These are phyloP conservation scores for Metschnikowia cerradonensis DNA, from an alignment of 805 yeast species.

Conservation along the genomic window DNA sequence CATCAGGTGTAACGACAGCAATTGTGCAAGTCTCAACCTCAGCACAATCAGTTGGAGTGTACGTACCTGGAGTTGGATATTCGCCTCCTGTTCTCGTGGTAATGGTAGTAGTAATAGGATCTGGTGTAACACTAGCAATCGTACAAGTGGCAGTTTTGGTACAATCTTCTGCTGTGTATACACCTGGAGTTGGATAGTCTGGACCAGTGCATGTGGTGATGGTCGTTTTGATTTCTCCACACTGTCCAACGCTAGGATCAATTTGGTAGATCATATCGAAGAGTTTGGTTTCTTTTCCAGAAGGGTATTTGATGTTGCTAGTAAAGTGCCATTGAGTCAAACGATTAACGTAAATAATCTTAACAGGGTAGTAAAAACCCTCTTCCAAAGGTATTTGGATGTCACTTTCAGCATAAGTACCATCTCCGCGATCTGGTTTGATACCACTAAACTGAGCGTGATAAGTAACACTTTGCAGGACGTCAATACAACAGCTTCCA, in stretches of 20 bases:
- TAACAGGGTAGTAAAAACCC: slow-evolving; percentile 2
- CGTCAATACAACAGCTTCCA: slow-evolving; percentile 4
- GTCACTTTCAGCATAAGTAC: background rate
- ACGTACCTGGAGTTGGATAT: no score
- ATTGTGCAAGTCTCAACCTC: no score
- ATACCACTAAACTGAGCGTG: background rate
- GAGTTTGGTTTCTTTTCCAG: background rate
- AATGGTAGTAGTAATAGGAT: no score
- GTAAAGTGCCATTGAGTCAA: background rate
- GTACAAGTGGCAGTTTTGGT: no score
- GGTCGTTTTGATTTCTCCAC: background rate
- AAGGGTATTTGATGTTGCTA: background rate
- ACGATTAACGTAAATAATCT: slow-evolving; percentile 1
- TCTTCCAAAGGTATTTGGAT: background rate
- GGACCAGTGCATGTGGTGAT: background rate
- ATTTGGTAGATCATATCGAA: background rate
- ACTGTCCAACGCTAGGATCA: background rate
- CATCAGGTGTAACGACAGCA: no score
- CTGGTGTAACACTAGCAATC: no score
- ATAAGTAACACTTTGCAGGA: slow-evolving; percentile 3
- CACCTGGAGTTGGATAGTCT: background rate
- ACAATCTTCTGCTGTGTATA: no score
- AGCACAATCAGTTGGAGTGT: no score
- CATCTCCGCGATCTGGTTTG: background rate
- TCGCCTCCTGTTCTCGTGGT: no score